A percentile compares a stretch with the other conserved stretches of the same genome.
Conservation (phyloP, 2,329 filamentous ascomycete genomes). For the Arthrobotrys entomopaga region DNA sequence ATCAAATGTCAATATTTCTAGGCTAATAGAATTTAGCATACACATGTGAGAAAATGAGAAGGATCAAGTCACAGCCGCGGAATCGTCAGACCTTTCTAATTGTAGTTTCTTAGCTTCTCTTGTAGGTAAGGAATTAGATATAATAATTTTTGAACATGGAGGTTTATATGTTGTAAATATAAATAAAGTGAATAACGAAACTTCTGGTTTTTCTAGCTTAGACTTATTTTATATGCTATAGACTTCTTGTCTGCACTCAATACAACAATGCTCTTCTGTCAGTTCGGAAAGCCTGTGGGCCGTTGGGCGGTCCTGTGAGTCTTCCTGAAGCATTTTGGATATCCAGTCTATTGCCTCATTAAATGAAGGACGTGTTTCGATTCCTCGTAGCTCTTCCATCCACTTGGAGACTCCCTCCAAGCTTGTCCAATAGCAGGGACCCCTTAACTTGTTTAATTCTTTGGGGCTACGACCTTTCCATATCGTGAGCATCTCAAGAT, state of each 20-base stretch:
- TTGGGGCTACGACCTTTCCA: conserved; percentile 42
- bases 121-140: no score
- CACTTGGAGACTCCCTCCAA: not conserved
- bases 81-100: no score
- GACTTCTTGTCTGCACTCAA: conserved; percentile 8
- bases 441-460: conserved; percentile 51
- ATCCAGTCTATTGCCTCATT: conserved; percentile 19
- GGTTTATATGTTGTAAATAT: no score
- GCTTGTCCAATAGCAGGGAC: conserved; percentile 2
- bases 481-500: conserved; percentile 29
- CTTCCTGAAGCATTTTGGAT: conserved; percentile 10
- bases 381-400: not conserved
- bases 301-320: conserved; percentile 8
- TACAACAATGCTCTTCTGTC: conserved; percentile 21
- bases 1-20: no score
- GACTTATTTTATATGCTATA: not conserved
- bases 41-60: no score
- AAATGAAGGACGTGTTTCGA: not conserved
- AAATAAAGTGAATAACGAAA: no score
- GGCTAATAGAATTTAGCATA: no score
- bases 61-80: no score
- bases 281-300: conserved; percentile 17
- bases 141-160: no score
- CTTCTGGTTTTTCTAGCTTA: not conserved
- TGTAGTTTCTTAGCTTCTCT: no score